Evolutionary conservation across 2,329 filamentous ascomycete genomes (phyloP), one percentile per base, ranked within the genome.

Genomic region (Massarina eburnea): DNA sequence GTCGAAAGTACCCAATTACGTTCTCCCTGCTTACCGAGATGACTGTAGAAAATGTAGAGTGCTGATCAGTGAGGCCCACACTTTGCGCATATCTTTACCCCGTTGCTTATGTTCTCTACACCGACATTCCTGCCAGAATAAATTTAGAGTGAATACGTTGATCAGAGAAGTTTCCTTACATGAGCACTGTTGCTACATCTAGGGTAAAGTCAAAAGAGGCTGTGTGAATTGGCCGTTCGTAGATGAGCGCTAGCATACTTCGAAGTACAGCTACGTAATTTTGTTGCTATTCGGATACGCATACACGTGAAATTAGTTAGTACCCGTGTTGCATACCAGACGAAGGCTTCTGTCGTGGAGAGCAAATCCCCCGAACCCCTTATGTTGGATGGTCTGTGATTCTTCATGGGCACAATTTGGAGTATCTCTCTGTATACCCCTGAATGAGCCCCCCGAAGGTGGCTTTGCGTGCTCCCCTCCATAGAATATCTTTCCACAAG

Each of bases 91-190:
- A 17, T 44, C 27, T 18, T 48, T 43, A 9, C 53, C 8, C 55
- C 59, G n/a, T 40, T 38, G 3, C 62, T 33, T n/a, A 60, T 32
- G 33, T 60, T 63, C 34, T 66, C 62, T 12, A 64, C 60, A 40
- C 64, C 62, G 4, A 61, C 59, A 19, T 61, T 64, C 41, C 40
- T 44, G 5, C 21, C 24, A 4, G 19, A 17, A 32, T 43, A 20
- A 40, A 18, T 36, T 3, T n/a, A 2, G 20, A 15, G 14, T n/a
- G 20, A 7, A 36, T 32, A n/a, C 32, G 3, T 3, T 18, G 10
- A 35, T 4, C 19, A 5, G n/a, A 17, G 7, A 19, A 9, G 3
- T 22, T 7, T 12, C 22, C 39, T 41, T 45, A 38, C 61, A 64
- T 64, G 3, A 63, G 51, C 17, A 62, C 59, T 5, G 60, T 54